phyloP scores from a whole-genome alignment of 2,329 filamentous ascomycete species.

The Celoporthe dispersa region DNA sequence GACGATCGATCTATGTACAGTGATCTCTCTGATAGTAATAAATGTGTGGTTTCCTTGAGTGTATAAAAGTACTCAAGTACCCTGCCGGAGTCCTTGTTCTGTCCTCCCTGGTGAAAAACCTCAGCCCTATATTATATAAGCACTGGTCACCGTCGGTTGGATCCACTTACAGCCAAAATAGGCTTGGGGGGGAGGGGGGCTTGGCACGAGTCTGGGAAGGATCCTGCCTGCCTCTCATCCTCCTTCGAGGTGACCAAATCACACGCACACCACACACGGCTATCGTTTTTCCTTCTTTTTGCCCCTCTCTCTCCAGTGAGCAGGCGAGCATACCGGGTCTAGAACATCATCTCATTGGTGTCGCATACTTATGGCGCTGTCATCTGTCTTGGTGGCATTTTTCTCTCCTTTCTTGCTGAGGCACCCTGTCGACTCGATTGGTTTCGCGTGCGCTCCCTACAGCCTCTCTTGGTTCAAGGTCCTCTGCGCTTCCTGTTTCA shows the following conservation, averaged over 20 bases:
- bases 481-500: slow-evolving; percentile 14
- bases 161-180: too few species aligned
- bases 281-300: neutral
- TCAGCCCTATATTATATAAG: too few species aligned
- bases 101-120: too few species aligned
- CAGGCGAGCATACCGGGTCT: neutral
- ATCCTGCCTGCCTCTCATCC: too few species aligned
- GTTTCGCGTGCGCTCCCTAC: neutral
- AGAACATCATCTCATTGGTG: neutral
- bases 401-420: neutral
- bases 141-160: too few species aligned
- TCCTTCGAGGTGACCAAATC: neutral
- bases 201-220: too few species aligned
- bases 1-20: too few species aligned
- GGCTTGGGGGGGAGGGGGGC: too few species aligned
- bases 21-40: too few species aligned
- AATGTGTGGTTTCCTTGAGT: too few species aligned
- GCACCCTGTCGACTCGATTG: neutral
- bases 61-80: too few species aligned
- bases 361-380: neutral
- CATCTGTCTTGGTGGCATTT: neutral
- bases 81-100: too few species aligned
- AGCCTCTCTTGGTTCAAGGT: slow-evolving; percentile 4
- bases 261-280: neutral
- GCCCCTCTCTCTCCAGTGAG: neutral